Conservation (phyloP, 2,329 filamentous ascomycete genomes). For the Aureobasidium namibiae region DNA sequence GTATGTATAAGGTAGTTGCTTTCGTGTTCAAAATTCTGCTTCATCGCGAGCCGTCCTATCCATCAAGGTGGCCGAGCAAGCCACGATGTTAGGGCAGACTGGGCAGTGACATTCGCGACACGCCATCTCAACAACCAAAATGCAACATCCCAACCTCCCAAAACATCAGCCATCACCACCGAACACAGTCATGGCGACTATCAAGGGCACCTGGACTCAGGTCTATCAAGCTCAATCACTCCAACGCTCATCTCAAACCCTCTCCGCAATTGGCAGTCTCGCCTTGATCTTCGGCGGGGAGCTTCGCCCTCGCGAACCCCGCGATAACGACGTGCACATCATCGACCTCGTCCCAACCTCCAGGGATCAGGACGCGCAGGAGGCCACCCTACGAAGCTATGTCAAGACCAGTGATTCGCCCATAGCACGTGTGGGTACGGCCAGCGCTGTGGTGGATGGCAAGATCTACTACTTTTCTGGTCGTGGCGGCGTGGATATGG, state of each 20-base stretch:
- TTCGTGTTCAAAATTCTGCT: too few species aligned
- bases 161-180: not conserved
- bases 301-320: conserved; percentile 53
- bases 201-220: conserved; percentile 30
- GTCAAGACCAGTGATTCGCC: conserved; percentile 38
- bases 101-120: not conserved
- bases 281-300: conserved; percentile 74
- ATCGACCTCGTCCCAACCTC: conserved; percentile 28
- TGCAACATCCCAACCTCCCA: not conserved
- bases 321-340: conserved; percentile 65
- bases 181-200: not conserved
- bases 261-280: conserved; percentile 45
- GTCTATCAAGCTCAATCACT: conserved; percentile 35
- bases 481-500: conserved; percentile 59
- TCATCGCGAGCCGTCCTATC: not conserved
- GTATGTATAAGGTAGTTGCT: too few species aligned
- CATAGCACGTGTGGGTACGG: conserved; percentile 62
- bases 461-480: conserved; percentile 78
- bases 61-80: not conserved
- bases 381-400: not conserved
- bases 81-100: not conserved
- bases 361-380: not conserved
- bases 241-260: conserved; percentile 64
- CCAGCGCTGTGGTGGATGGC: conserved; percentile 57
- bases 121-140: not conserved